Percentiles rank a stretch among this genome's conserved stretches.
These are phyloP conservation scores for Tilletiaria anomala DNA, from an alignment of 1,284 basidiomycete species.

Conservation along the genomic window DNA sequence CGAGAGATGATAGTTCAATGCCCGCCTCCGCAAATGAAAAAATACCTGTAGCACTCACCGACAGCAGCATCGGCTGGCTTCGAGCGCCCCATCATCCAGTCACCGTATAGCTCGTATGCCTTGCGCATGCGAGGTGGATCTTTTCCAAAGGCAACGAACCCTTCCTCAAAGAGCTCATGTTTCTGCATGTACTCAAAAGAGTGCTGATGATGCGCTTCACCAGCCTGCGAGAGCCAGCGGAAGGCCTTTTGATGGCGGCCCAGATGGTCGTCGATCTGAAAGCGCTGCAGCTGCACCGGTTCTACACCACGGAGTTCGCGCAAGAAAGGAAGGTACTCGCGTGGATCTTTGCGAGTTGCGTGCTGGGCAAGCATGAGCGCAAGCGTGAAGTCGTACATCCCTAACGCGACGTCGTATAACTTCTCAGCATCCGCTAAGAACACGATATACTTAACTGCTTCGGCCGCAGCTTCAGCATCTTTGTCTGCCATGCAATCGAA, in stretches of 20 bases:
- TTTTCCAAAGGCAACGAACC: constrained; percentile 9
- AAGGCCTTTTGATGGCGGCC: constrained; percentile 63
- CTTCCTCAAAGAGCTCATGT: constrained; percentile 52
- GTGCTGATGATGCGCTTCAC: constrained; percentile 60
- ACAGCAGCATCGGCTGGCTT: constrained; percentile 71
- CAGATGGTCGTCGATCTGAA: constrained; percentile 85
- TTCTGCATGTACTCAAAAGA: constrained; percentile 64
- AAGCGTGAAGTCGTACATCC: constrained; percentile 96
- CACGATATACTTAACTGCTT: constrained; percentile 95
- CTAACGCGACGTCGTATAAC: constrained; percentile 83
- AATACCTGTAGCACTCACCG: constrained; percentile 43
- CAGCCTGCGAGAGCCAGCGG: constrained; percentile 58
- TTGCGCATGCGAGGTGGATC: constrained; percentile 9
- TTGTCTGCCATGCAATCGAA: too few species aligned
- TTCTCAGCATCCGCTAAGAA: constrained; percentile 87
- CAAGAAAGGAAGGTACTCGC: constrained; percentile 93
- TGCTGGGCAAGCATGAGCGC: constrained; percentile 94
- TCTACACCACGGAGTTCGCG: constrained; percentile 70
- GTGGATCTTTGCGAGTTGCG: constrained; percentile 88
- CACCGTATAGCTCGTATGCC: constrained; percentile 56
- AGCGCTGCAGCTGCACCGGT: constrained; percentile 61
- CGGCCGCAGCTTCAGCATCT: constrained; percentile 63
- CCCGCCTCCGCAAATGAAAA: too few species aligned
- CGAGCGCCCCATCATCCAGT: constrained; percentile 69
- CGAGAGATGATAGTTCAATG: too few species aligned